These are phyloP conservation scores for Candida sanyiensis DNA, from an alignment of 805 yeast genomes.

Conservation along the genomic window DNA sequence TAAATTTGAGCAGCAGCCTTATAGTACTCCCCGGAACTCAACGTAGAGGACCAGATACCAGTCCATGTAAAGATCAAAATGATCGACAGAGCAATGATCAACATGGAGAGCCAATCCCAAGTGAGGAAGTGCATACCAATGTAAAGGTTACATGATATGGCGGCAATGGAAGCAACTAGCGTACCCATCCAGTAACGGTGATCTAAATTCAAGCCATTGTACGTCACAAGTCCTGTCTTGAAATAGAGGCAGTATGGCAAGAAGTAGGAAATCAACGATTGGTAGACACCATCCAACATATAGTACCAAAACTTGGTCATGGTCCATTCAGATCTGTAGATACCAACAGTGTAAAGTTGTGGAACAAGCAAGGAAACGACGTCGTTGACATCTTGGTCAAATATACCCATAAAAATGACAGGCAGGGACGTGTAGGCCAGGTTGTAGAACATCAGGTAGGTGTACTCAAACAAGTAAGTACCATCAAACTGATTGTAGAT, in stretches of 20 bases:
- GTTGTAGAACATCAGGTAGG: constrained; percentile 74
- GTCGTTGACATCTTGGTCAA: constrained; percentile 77
- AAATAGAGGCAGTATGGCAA: constrained; percentile 59
- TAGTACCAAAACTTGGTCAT: constrained; percentile 63
- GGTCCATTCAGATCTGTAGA: constrained; percentile 65
- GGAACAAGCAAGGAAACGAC: constrained; percentile 68
- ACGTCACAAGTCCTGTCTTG: constrained; percentile 38
- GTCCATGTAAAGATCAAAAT: constrained; percentile 68
- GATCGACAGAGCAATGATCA: constrained; percentile 53
- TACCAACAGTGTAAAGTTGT: constrained; percentile 69
- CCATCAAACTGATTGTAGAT: constrained; percentile 73
- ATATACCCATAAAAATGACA: constrained; percentile 68
- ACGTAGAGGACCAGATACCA: constrained; percentile 65
- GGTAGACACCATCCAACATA: constrained; percentile 74
- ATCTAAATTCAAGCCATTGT: constrained; percentile 54
- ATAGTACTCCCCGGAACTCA: constrained; percentile 53
- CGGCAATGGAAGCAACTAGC: constrained; percentile 60
- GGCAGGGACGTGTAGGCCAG: constrained; percentile 82
- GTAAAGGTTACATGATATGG: constrained; percentile 60
- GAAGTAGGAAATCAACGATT: constrained; percentile 65
- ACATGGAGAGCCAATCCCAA: constrained; percentile 73
- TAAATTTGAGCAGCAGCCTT: constrained; percentile 60
- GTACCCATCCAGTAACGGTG: constrained; percentile 74
- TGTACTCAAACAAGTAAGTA: constrained; percentile 69
- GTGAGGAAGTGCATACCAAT: constrained; percentile 62